These are phyloP conservation scores for Cadophora luteo-olivacea DNA, from an alignment of 2,329 filamentous ascomycete genomes.

Conservation along the genomic window DNA sequence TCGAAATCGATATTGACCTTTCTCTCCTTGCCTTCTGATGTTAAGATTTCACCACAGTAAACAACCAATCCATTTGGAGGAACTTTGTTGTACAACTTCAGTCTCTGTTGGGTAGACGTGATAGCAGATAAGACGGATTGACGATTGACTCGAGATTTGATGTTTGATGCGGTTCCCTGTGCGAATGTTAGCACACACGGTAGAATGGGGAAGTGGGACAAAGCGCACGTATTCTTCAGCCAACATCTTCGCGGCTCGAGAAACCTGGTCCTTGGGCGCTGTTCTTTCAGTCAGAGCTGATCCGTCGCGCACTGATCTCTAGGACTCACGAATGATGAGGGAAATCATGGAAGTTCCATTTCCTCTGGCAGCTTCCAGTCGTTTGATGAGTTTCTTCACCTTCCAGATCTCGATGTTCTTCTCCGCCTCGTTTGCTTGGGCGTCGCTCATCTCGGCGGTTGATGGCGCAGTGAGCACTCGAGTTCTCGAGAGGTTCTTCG, in stretches of 20 bases:
- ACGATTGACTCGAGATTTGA: constrained; percentile 99
- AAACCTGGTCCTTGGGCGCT: constrained; percentile 98
- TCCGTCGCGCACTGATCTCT: neutral
- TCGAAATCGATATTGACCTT: constrained; percentile 99
- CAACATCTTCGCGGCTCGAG: constrained; percentile 97
- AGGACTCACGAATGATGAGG: constrained; percentile 86
- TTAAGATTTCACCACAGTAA: constrained; percentile 99
- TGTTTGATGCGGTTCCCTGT: constrained; percentile 97
- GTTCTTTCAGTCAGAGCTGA: constrained; percentile 27
- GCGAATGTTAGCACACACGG: constrained; percentile 29
- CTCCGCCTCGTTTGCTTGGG: constrained; percentile 90
- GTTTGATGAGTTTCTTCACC: constrained; percentile 99
- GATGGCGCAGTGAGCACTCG: constrained; percentile 35
- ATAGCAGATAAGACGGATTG: constrained; percentile 98
- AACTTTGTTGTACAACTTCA: constrained; percentile 99
- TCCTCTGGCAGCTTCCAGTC: constrained; percentile 93
- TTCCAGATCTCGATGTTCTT: constrained; percentile 97
- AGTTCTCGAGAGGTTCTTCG: constrained; percentile 28
- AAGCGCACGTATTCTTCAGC: constrained; percentile 95
- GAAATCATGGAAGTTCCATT: constrained; percentile 99
- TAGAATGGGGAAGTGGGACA: constrained; percentile 15
- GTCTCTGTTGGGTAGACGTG: constrained; percentile 97
- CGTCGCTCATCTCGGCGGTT: constrained; percentile 78
- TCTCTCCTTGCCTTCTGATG: constrained; percentile 95
- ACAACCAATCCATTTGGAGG: constrained; percentile 97